Conservation (phyloP, 495 filamentous ascomycete species). For the Aspergillus egyptiacus region DNA sequence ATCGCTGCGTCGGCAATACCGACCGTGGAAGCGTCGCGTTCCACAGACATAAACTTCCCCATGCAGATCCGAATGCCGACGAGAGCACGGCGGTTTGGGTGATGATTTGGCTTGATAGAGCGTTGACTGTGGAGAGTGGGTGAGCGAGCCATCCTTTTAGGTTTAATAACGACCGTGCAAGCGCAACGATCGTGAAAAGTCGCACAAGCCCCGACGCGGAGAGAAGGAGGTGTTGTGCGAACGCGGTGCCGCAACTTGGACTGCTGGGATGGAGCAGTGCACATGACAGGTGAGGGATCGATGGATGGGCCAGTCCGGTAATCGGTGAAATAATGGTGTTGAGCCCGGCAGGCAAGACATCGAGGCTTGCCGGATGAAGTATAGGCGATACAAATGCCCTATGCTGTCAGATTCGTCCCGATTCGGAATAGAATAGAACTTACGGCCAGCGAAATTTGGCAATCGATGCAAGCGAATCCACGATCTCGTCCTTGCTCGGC, state of each 20-base stretch:
- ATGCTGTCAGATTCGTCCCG: background rate
- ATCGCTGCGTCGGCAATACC: constrained; percentile 72
- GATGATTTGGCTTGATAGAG: constrained; percentile 55
- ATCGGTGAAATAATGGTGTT: constrained; percentile 67
- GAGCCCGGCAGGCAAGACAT: constrained; percentile 60
- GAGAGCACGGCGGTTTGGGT: constrained; percentile 69
- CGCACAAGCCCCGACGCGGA: constrained; percentile 74
- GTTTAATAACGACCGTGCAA: constrained; percentile 60
- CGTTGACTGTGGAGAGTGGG: constrained; percentile 59
- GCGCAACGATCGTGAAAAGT: constrained; percentile 65
- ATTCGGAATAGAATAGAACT: constrained; percentile 22
- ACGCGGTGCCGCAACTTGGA: constrained; percentile 80
- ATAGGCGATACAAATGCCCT: constrained; percentile 78
- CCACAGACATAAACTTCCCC: constrained; percentile 85
- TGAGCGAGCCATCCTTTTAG: constrained; percentile 58
- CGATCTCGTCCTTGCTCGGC: constrained; percentile 69
- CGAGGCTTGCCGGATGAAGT: constrained; percentile 64
- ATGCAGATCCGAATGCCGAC: constrained; percentile 69
- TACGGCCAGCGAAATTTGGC: constrained; percentile 81
- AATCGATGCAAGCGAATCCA: constrained; percentile 76
- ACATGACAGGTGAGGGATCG: constrained; percentile 76
- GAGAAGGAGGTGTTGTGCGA: constrained; percentile 72
- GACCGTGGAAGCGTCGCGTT: constrained; percentile 67
- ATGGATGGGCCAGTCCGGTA: constrained; percentile 75
- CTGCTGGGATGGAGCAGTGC: constrained; percentile 85